phyloP scores from a whole-genome alignment of 176 grass and related monocot species.

The Carex kokanica region DNA sequence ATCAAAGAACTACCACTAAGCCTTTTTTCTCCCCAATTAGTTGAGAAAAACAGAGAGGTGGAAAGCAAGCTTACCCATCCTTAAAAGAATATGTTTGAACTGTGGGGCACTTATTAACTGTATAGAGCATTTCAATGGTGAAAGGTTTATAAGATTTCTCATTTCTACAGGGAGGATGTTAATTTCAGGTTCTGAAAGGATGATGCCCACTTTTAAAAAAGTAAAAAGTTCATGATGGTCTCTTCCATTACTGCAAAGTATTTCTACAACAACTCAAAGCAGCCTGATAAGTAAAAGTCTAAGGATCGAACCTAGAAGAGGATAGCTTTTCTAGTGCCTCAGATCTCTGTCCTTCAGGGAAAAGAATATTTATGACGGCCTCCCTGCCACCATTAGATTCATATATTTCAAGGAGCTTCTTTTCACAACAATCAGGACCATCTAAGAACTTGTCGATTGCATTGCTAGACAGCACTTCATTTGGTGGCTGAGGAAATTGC shows the following conservation, averaged over 20 bases:
- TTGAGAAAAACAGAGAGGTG: no score
- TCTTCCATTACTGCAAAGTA: background rate
- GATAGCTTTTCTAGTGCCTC: conserved; percentile 67
- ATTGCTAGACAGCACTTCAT: conserved; percentile 58
- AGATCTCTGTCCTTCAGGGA: conserved; percentile 55
- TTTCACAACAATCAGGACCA: conserved; percentile 74
- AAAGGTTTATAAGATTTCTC: no score
- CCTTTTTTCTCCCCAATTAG: background rate
- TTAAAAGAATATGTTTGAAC: no score
- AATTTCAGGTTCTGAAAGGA: no score
- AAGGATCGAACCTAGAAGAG: conserved; percentile 47
- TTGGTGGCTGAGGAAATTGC: conserved; percentile 80
- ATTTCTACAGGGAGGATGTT: no score
- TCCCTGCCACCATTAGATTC: conserved; percentile 53
- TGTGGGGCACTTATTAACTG: no score
- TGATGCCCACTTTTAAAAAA: no score
- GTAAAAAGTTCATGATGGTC: no score
- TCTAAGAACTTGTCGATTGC: conserved; percentile 81
- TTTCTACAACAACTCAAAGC: background rate
- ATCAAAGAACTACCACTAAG: no score
- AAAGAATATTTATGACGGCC: conserved; percentile 59
- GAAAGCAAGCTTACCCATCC: no score
- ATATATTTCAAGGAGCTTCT: conserved; percentile 59
- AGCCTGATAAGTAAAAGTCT: background rate
- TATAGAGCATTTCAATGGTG: no score